Conservation (phyloP, 306 rosid genomes). For the Cajanus cajan region DNA sequence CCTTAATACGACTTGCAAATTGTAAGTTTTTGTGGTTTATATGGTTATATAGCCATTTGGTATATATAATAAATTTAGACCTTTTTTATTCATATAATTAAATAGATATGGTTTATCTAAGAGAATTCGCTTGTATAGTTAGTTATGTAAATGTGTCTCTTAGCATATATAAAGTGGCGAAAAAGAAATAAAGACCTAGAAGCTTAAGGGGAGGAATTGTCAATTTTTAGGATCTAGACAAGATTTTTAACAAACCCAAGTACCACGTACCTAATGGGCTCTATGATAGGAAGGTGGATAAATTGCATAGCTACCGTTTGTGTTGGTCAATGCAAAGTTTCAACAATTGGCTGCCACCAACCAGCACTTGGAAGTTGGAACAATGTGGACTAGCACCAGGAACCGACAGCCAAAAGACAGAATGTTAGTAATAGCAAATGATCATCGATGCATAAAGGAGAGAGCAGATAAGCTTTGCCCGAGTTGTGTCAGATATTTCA, state of each 20-base stretch:
- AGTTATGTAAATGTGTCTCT: background rate
- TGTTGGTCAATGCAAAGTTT: background rate
- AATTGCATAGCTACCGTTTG: background rate
- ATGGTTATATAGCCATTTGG: background rate
- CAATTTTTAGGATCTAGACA: background rate
- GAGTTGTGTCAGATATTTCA: no score
- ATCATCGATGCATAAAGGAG: background rate
- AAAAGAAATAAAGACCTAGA: background rate
- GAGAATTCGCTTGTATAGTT: background rate
- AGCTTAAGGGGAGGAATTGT: background rate
- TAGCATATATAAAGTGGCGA: background rate
- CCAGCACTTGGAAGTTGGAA: slow-evolving; percentile 7
- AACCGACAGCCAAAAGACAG: background rate
- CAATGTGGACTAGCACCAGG: background rate
- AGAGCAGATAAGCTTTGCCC: background rate
- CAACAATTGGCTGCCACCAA: slow-evolving; percentile 1
- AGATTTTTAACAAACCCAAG: background rate
- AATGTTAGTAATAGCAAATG: background rate
- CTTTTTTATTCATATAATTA: background rate
- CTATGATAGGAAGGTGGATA: background rate
- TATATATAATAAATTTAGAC: background rate
- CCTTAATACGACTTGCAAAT: background rate
- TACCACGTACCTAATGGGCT: background rate
- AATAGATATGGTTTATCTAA: background rate
- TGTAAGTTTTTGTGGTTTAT: background rate